Percentiles rank a stretch among this genome's conserved stretches.
Evolutionary conservation across 2,329 filamentous ascomycete species (phyloP).

Genomic region (Aureobasidium uvarum): DNA sequence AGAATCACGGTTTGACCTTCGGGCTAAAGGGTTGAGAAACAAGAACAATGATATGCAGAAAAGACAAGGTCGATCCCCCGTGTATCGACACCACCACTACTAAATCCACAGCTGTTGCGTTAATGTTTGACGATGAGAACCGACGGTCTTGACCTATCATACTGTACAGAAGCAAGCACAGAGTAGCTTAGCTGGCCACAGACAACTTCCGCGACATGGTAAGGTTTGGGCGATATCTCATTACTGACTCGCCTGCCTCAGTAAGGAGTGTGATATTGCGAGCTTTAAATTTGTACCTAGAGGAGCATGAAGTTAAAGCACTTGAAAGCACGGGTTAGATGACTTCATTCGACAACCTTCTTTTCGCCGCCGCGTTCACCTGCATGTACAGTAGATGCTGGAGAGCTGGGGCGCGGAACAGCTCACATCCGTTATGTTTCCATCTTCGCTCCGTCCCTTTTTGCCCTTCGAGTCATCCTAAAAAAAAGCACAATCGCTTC

Average conservation of each 20-base stretch:
- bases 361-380: neutral
- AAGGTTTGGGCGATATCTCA: conserved; percentile 4
- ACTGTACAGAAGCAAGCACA: neutral
- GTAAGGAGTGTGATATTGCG: neutral
- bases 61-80: conserved; percentile 1
- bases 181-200: no score
- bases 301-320: neutral
- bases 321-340: neutral
- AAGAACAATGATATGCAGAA: neutral
- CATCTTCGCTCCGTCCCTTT: neutral
- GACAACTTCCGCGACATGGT: neutral
- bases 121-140: conserved; percentile 5
- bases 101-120: neutral
- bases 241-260: conserved; percentile 11
- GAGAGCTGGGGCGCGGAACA: no score
- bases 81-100: neutral
- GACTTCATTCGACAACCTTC: neutral
- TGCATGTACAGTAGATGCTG: neutral
- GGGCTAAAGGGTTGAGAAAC: conserved; percentile 1
- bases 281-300: neutral
- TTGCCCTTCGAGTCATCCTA: no score
- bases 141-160: neutral
- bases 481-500: neutral
- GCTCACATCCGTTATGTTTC: neutral
- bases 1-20: neutral